Conservation (phyloP, 306 rosid genomes). For the Rosa persica region DNA sequence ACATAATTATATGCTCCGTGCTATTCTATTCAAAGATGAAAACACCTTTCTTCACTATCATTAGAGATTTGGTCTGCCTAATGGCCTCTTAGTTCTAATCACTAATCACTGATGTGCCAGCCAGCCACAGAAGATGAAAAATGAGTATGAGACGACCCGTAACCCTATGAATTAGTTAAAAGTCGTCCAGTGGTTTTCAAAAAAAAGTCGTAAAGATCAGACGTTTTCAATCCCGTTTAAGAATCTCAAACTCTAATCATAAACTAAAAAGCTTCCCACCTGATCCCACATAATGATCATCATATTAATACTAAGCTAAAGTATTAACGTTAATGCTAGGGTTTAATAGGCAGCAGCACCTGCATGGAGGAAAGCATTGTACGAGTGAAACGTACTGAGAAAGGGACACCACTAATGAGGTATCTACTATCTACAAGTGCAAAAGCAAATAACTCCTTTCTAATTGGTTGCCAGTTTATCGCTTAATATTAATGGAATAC, state of each 20-base stretch:
- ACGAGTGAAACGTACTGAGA: not conserved
- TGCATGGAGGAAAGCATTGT: not conserved
- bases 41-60: not conserved
- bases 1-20: not conserved
- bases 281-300: not conserved
- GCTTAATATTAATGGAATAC: conserved; percentile 1
- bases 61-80: conserved; percentile 5
- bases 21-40: conserved; percentile 4
- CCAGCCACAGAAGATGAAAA: not conserved
- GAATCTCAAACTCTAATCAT: conserved; percentile 7
- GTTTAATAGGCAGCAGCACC: not conserved
- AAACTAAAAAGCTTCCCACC: not conserved
- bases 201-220: not conserved
- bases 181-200: not conserved
- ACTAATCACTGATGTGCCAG: not conserved
- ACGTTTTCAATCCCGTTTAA: conserved; percentile 4
- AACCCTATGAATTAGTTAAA: not conserved
- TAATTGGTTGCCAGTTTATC: conserved; percentile 22
- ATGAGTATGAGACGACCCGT: not conserved
- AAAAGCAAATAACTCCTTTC: conserved; percentile 32
- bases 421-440: conserved; percentile 33
- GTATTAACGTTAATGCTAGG: not conserved
- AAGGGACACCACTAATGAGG: conserved; percentile 19
- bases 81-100: not conserved
- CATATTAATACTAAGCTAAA: not conserved